phyloP scores from a whole-genome alignment of 768 basidiomycete species.

The Boletus tylopilopsis region DNA sequence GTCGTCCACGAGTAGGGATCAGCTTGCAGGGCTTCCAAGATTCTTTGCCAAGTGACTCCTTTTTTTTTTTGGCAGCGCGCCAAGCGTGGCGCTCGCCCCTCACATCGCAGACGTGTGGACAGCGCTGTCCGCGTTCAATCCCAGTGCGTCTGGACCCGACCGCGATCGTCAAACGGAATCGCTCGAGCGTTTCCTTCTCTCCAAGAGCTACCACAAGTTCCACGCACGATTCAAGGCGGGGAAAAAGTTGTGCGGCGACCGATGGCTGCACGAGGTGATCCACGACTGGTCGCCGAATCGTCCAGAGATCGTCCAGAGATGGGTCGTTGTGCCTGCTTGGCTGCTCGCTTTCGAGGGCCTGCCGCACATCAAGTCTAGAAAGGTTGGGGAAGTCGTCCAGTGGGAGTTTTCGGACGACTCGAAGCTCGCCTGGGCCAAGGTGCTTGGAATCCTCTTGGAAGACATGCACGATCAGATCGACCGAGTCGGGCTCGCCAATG shows the following conservation, averaged over 20 bases:
- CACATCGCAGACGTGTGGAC: not conserved
- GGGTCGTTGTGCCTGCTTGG: not conserved
- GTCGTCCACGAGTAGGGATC: not conserved
- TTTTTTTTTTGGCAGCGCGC: not conserved
- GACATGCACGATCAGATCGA: not conserved
- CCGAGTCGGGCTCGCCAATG: not conserved
- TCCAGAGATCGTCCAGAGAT: not conserved
- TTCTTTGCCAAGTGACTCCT: no score
- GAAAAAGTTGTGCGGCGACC: not conserved
- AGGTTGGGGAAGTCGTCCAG: not conserved
- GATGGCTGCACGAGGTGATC: not conserved
- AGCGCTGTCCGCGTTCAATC: not conserved
- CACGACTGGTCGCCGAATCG: not conserved
- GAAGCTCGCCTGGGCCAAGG: not conserved
- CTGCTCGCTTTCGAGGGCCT: not conserved
- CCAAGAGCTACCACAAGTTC: not conserved
- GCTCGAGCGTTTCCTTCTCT: not conserved
- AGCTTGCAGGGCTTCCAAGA: no score
- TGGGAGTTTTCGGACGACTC: not conserved
- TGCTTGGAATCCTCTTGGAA: not conserved
- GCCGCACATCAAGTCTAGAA: not conserved
- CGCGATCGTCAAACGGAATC: no score
- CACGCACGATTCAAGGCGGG: not conserved
- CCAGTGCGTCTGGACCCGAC: not conserved
- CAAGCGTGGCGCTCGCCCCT: not conserved